Conservation (phyloP, 768 basidiomycete species). For the Suillus brevipes region DNA sequence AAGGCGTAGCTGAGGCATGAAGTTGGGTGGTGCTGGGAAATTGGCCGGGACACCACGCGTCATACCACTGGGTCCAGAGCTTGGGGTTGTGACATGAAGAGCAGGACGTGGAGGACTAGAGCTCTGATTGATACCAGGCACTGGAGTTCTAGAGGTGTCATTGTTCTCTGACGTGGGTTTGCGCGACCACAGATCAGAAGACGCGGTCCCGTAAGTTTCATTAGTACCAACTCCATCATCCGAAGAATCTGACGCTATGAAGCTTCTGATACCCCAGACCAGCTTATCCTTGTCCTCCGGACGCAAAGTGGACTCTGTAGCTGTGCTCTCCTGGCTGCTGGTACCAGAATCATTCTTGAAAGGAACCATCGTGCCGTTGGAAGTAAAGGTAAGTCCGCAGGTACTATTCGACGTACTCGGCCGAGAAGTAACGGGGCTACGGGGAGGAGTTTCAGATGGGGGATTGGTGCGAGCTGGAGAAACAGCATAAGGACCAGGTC, state of each 20-base stretch:
- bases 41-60: slow-evolving; percentile 19
- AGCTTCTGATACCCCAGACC: slow-evolving; percentile 30
- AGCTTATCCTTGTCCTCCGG: slow-evolving; percentile 33
- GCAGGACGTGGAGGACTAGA: slow-evolving; percentile 24
- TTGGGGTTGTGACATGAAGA: slow-evolving; percentile 32
- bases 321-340: slow-evolving; percentile 31
- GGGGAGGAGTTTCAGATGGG: slow-evolving; percentile 54
- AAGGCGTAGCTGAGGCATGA: slow-evolving; percentile 18
- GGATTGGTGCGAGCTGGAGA: slow-evolving; percentile 30
- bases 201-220: slow-evolving; percentile 32
- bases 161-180: slow-evolving; percentile 29
- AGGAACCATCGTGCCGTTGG: slow-evolving; percentile 29
- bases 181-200: slow-evolving; percentile 33
- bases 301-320: slow-evolving; percentile 34
- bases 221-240: slow-evolving; percentile 25
- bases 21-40: slow-evolving; percentile 22
- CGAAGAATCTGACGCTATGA: slow-evolving; percentile 13
- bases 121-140: slow-evolving; percentile 7
- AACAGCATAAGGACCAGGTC: slow-evolving; percentile 27
- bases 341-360: slow-evolving; percentile 26
- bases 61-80: slow-evolving; percentile 13
- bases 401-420: slow-evolving; percentile 36
- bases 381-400: slow-evolving; percentile 24
- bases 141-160: slow-evolving; percentile 17
- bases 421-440: slow-evolving; percentile 58